Conservation (phyloP, 2,329 filamentous ascomycete genomes). For the Cryoendolithus antarcticus region DNA sequence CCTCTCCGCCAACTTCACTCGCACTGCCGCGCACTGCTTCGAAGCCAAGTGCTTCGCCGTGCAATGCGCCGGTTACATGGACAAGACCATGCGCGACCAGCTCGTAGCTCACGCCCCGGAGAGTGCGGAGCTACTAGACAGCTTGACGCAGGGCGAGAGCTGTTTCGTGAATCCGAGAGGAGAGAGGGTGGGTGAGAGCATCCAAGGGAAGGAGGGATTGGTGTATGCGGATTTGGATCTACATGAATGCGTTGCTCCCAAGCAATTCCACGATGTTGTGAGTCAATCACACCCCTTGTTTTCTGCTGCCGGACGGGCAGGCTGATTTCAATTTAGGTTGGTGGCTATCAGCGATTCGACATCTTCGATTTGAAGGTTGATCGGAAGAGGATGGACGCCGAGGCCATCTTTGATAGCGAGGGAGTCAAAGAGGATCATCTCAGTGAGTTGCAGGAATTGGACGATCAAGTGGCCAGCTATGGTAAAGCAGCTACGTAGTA, state of each 20-base stretch:
- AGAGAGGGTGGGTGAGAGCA: conserved; percentile 20
- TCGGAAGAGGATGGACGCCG: conserved; percentile 19
- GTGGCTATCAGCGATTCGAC: conserved; percentile 43
- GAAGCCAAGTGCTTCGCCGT: conserved; percentile 47
- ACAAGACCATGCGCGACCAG: conserved; percentile 21
- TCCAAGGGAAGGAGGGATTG: conserved; percentile 38
- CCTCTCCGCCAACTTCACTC: conserved; percentile 38
- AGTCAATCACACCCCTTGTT: no score
- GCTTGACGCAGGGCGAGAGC: conserved; percentile 32
- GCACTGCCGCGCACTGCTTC: conserved; percentile 45
- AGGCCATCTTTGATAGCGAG: neutral
- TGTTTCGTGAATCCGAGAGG: conserved; percentile 43
- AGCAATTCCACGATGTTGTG: conserved; percentile 44
- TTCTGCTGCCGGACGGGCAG: no score
- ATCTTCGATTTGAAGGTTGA: conserved; percentile 41
- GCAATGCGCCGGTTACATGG: conserved; percentile 34
- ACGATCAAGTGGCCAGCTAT: no score
- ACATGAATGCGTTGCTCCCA: conserved; percentile 39
- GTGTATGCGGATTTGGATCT: conserved; percentile 42
- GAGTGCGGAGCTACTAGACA: conserved; percentile 22
- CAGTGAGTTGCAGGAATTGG: no score
- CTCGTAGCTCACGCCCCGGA: conserved; percentile 20
- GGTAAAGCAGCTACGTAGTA: no score
- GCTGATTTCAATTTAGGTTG: conserved; percentile 16
- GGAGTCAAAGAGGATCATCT: neutral